phyloP scores from a whole-genome alignment of 148 eudicot genomes.

The Cornus suecica region DNA sequence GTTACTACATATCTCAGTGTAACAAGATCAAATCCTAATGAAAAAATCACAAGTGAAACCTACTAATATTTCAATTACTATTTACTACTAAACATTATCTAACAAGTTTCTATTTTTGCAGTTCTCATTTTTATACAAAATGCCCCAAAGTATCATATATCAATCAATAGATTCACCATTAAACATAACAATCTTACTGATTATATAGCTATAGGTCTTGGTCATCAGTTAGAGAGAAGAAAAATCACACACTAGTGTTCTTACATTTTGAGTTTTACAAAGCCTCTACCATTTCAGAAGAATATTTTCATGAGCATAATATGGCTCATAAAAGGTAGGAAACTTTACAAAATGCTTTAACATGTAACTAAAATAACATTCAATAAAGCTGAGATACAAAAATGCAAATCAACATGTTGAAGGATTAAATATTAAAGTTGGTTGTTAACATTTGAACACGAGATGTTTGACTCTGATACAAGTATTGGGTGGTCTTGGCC shows the following conservation, averaged over 20 bases:
- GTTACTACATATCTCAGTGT: slow-evolving; percentile 3
- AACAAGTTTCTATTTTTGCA: not conserved
- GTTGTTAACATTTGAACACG: not conserved
- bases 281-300: not conserved
- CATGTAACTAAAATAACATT: not conserved
- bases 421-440: too few species aligned
- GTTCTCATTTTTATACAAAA: not conserved
- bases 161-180: not conserved
- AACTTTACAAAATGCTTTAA: not conserved
- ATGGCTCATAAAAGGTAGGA: not conserved
- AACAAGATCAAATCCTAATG: not conserved
- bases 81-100: not conserved
- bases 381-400: not conserved
- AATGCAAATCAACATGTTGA: not conserved
- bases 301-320: not conserved
- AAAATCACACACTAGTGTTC: not conserved
- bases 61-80: not conserved
- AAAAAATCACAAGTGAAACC: not conserved
- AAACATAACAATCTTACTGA: not conserved
- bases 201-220: not conserved
- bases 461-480: not conserved
- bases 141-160: not conserved
- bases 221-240: not conserved
- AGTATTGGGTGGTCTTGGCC: not conserved
- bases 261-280: not conserved